Evolutionary conservation across 2,329 filamentous ascomycete genomes (phyloP).

Genomic region (Colletotrichum limetticola): DNA sequence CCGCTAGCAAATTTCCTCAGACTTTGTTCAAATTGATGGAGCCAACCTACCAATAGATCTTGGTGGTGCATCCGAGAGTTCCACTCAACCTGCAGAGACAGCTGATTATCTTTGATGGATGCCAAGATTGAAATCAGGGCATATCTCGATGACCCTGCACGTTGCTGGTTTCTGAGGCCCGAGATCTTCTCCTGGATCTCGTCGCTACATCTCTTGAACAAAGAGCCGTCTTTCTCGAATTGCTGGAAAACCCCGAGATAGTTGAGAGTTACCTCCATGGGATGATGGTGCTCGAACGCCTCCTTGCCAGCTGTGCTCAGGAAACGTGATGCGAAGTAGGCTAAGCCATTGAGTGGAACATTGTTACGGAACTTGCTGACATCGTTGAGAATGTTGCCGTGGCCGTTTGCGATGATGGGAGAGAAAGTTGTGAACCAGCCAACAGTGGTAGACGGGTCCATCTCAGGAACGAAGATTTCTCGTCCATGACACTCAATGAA

Average conservation of each 20-base stretch:
- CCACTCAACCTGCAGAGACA: conserved; percentile 18
- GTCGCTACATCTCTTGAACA: conserved; percentile 37
- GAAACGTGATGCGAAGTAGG: conserved; percentile 26
- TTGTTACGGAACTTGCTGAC: not conserved
- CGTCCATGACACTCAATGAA: conserved; percentile 56
- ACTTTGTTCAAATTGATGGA: not conserved
- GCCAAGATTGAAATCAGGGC: conserved; percentile 17
- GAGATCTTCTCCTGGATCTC: not conserved
- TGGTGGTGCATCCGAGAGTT: conserved; percentile 23
- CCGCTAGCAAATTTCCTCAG: not conserved
- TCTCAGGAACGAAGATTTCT: conserved; percentile 44
- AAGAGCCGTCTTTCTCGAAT: conserved; percentile 40
- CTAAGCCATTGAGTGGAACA: not conserved
- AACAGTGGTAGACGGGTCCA: conserved; percentile 52
- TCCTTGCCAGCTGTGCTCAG: not conserved
- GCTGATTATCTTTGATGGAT: not conserved
- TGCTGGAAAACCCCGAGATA: conserved; percentile 44
- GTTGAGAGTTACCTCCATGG: conserved; percentile 42
- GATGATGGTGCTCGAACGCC: conserved; percentile 27
- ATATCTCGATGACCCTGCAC: conserved; percentile 2
- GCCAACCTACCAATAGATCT: not conserved
- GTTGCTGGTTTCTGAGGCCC: conserved; percentile 1
- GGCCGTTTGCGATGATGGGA: conserved; percentile 40
- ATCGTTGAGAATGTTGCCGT: not conserved
- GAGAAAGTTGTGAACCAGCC: conserved; percentile 59